phyloP scores from a whole-genome alignment of 345 rosid species.

The Syzygium aqueum region DNA sequence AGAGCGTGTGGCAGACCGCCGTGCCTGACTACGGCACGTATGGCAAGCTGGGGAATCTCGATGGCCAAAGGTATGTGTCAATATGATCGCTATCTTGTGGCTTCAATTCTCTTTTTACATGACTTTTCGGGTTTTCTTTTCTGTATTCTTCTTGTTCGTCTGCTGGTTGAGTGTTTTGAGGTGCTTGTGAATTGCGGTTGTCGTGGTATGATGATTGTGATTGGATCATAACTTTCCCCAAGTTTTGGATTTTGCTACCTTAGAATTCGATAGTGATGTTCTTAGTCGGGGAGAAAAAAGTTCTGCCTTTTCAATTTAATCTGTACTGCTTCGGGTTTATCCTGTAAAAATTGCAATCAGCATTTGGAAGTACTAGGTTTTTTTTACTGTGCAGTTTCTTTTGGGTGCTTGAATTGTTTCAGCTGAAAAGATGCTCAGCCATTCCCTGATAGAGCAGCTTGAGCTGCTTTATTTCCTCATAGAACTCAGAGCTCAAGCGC shows the following conservation, averaged over 20 bases:
- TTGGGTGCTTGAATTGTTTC: neutral
- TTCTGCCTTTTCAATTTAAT: neutral
- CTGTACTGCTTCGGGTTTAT: neutral
- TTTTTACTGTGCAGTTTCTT: neutral
- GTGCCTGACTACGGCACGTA: conserved; percentile 57
- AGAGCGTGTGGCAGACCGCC: conserved; percentile 77
- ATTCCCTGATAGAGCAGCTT: neutral
- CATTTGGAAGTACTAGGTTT: neutral
- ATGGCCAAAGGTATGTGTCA: neutral
- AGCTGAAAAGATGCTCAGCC: neutral
- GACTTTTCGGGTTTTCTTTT: neutral
- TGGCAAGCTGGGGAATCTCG: conserved; percentile 3
- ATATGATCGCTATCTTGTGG: neutral
- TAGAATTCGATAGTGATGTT: neutral
- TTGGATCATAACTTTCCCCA: neutral
- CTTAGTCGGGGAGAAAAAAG: neutral
- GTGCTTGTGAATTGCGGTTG: neutral
- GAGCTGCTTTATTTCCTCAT: neutral
- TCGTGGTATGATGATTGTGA: neutral
- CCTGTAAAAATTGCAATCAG: neutral
- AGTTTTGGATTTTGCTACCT: neutral
- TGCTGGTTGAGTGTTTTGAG: neutral
- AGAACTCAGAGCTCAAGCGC: neutral
- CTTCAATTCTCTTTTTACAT: neutral
- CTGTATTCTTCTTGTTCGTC: neutral